Conservation (phyloP, 371 early-diverging fungal genomes). For the Mortierella sp. region DNA sequence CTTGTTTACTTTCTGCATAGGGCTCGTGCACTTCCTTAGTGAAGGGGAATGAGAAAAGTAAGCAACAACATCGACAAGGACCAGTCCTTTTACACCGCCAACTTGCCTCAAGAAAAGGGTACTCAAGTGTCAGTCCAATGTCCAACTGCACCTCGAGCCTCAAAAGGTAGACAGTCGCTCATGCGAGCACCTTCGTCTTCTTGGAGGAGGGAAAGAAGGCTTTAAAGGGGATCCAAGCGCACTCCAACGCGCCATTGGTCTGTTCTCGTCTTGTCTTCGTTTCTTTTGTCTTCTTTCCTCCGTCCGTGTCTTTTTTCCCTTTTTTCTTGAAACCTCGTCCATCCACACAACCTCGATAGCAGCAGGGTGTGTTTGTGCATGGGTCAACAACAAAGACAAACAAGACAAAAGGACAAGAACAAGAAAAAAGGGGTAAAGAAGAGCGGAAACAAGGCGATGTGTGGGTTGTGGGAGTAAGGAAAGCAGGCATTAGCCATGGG, state of each 20-base stretch:
- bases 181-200: not conserved
- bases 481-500: not conserved
- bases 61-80: too few species aligned
- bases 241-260: constrained; percentile 7
- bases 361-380: not conserved
- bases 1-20: too few species aligned
- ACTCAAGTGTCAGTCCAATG: not conserved
- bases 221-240: not conserved
- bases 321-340: not conserved
- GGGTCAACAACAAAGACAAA: not conserved
- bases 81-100: not conserved
- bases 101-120: not conserved
- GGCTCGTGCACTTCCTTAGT: too few species aligned
- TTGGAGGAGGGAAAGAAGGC: not conserved
- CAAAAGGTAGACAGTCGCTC: not conserved
- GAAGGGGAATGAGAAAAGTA: too few species aligned
- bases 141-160: not conserved
- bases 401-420: not conserved
- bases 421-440: not conserved
- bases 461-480: not conserved
- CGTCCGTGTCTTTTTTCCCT: not conserved
- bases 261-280: not conserved
- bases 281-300: not conserved
- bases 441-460: not conserved
- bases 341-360: not conserved